phyloP scores from a whole-genome alignment of 352 stramenopile genomes.

The Phytophthora rubi region DNA sequence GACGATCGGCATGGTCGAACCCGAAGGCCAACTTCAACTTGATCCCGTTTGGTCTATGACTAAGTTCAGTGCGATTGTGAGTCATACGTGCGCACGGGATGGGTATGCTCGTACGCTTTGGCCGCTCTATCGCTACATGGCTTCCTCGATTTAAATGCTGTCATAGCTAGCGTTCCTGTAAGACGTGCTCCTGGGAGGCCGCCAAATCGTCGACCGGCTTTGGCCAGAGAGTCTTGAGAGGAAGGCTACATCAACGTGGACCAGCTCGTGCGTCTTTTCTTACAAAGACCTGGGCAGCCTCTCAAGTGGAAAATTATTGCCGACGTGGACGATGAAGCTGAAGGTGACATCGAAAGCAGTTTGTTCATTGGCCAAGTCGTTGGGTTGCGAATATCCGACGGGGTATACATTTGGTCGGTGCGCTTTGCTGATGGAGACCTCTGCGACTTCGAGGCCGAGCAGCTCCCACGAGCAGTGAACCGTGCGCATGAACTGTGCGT shows the following conservation, averaged over 20 bases:
- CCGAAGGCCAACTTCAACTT: no score
- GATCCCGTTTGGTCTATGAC: no score
- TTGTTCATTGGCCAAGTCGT: slow-evolving; percentile 1
- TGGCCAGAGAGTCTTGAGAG: no score
- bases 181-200: no score
- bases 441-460: not conserved
- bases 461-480: slow-evolving; percentile 2
- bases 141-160: no score
- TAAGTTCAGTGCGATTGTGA: no score
- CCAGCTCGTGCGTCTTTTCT: slow-evolving; percentile 1
- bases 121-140: no score
- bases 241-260: no score
- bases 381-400: slow-evolving; percentile 1
- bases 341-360: not conserved
- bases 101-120: no score
- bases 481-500: slow-evolving; percentile 7
- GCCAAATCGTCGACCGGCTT: no score
- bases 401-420: slow-evolving; percentile 3
- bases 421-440: not conserved
- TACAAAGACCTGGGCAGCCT: not conserved
- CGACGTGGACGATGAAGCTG: not conserved
- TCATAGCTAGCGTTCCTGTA: no score
- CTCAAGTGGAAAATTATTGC: slow-evolving; percentile 5
- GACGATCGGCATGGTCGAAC: no score
- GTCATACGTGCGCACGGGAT: not conserved